These are phyloP conservation scores for Exobasidium rhododendri DNA, from an alignment of 1,284 basidiomycete species.

Conservation along the genomic window DNA sequence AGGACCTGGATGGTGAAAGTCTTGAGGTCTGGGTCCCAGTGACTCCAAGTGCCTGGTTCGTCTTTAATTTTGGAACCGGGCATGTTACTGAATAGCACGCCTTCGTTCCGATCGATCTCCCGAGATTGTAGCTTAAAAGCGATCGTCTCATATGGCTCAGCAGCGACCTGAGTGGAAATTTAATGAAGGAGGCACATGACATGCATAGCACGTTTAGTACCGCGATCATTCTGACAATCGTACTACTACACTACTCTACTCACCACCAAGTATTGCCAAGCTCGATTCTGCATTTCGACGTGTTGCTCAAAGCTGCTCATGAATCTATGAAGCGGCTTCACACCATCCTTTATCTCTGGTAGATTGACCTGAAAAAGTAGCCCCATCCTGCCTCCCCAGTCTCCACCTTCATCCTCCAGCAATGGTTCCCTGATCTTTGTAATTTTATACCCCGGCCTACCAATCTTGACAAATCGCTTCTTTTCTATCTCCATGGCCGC, in stretches of 20 bases:
- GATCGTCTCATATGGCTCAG: constrained; percentile 98
- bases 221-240: no score
- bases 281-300: constrained; percentile 87
- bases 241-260: constrained; percentile 58
- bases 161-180: constrained; percentile 62
- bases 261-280: constrained; percentile 94
- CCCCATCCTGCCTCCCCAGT: constrained; percentile 61
- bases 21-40: constrained; percentile 48
- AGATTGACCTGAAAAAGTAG: constrained; percentile 95
- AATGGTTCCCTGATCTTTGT: constrained; percentile 74
- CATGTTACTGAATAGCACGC: constrained; percentile 28
- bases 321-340: constrained; percentile 82
- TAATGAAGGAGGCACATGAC: no score
- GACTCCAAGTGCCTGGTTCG: constrained; percentile 47
- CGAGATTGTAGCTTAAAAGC: constrained; percentile 96
- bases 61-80: constrained; percentile 26
- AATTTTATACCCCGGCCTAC: constrained; percentile 86
- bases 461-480: constrained; percentile 83
- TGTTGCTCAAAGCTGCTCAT: constrained; percentile 99
- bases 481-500: constrained; percentile 25
- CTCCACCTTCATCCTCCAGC: constrained; percentile 2
- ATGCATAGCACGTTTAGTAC: no score
- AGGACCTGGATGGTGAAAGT: constrained; percentile 24
- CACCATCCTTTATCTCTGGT: constrained; percentile 78
- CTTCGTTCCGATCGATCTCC: constrained; percentile 71